These are phyloP conservation scores for Calonectria henricotiae DNA, from an alignment of 2,329 filamentous ascomycete species.

Conservation along the genomic window DNA sequence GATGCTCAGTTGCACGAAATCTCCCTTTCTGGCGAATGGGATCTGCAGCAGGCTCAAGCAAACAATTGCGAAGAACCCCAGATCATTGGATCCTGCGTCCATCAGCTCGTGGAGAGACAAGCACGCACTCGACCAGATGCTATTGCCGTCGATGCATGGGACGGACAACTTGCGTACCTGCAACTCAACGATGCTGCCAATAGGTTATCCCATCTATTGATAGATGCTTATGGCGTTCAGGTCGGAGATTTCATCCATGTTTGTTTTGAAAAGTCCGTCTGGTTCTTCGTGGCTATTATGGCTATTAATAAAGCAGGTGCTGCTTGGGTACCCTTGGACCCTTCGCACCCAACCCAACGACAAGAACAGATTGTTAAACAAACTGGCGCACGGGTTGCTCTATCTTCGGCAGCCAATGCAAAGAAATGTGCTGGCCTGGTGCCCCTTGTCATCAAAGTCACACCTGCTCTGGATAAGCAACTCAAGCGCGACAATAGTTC, in stretches of 20 bases:
- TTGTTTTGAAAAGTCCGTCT: slow-evolving; percentile 41
- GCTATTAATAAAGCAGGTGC: slow-evolving; percentile 24
- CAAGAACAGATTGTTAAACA: slow-evolving; percentile 16
- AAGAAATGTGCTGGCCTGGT: slow-evolving; percentile 6
- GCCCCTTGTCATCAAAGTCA: background rate
- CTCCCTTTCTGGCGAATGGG: slow-evolving; percentile 9
- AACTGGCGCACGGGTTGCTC: slow-evolving; percentile 7
- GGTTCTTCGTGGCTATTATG: slow-evolving; percentile 34
- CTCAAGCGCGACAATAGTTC: background rate
- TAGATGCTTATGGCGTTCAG: slow-evolving; percentile 24
- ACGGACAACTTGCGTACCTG: slow-evolving; percentile 48
- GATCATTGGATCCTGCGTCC: slow-evolving; percentile 38
- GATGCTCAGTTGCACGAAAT: background rate
- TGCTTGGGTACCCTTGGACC: slow-evolving; percentile 24
- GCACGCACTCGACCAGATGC: slow-evolving; percentile 27
- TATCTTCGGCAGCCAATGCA: background rate
- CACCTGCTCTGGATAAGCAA: background rate
- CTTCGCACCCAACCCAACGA: background rate
- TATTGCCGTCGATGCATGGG: slow-evolving; percentile 50
- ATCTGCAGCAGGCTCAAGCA: background rate
- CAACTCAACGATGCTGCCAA: slow-evolving; percentile 34
- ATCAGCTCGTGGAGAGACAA: slow-evolving; percentile 41
- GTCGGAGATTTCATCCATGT: slow-evolving; percentile 25
- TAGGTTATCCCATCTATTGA: slow-evolving; percentile 29
- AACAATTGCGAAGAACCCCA: slow-evolving; percentile 11